Conservation (phyloP, 2,329 filamentous ascomycete genomes). For the Aspergillus niger region DNA sequence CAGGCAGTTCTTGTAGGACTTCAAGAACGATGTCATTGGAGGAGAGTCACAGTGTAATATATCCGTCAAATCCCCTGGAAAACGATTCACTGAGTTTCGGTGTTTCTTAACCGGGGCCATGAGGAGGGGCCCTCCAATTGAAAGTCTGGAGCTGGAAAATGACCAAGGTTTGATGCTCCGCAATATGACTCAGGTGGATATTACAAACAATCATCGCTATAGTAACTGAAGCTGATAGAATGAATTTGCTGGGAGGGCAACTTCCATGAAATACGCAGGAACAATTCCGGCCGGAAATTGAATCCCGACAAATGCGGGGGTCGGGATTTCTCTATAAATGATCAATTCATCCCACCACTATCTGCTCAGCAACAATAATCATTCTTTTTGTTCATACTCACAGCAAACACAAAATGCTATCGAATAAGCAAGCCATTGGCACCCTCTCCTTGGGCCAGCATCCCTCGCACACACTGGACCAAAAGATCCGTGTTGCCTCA, state of each 20-base stretch:
- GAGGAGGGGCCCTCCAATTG: neutral
- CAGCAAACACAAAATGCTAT: slow-evolving; percentile 14
- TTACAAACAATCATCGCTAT: fast-evolving
- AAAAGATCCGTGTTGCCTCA: slow-evolving; percentile 32
- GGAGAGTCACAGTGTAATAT: too few species aligned
- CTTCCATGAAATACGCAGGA: neutral
- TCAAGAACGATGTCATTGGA: too few species aligned
- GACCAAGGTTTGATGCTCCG: too few species aligned
- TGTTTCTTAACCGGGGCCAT: neutral
- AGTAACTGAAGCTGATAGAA: too few species aligned
- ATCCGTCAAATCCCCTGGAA: neutral
- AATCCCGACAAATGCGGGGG: neutral
- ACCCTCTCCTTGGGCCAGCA: slow-evolving; percentile 35
- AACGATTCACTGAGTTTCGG: neutral
- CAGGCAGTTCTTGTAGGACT: too few species aligned
- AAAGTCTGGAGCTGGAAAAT: too few species aligned
- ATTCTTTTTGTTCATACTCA: too few species aligned
- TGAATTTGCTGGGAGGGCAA: too few species aligned
- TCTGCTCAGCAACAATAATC: neutral
- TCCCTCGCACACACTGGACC: slow-evolving; percentile 31
- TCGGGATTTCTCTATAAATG: neutral
- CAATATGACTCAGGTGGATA: too few species aligned
- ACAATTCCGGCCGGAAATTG: neutral
- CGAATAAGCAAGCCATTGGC: slow-evolving; percentile 34
- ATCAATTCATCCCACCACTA: neutral